phyloP scores from a whole-genome alignment of 2,329 filamentous ascomycete genomes.

The Ophiostoma montium region DNA sequence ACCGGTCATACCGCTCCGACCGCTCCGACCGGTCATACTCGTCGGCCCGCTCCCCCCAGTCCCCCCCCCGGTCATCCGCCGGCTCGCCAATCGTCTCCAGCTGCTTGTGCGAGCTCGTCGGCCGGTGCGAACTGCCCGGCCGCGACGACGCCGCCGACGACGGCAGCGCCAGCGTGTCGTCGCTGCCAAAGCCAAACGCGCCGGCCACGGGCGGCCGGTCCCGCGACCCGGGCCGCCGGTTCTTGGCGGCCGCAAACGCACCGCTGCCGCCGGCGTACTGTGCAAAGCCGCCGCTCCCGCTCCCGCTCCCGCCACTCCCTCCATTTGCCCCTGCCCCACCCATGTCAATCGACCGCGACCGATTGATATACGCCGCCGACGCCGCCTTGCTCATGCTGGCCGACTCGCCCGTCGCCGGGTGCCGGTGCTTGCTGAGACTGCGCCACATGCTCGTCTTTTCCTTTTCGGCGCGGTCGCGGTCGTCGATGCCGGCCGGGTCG shows the following conservation, averaged over 20 bases:
- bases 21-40: too few species aligned
- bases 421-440: conserved; percentile 67
- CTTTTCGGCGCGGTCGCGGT: conserved; percentile 28
- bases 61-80: conserved; percentile 16
- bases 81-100: conserved; percentile 48
- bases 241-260: conserved; percentile 23
- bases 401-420: conserved; percentile 43
- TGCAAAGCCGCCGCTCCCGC: not conserved
- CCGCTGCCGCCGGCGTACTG: conserved; percentile 13
- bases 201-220: conserved; percentile 48
- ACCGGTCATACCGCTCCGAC: too few species aligned
- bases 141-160: conserved; percentile 7
- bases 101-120: conserved; percentile 39
- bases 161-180: conserved; percentile 6
- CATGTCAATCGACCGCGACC: conserved; percentile 67
- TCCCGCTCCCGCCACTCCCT: too few species aligned
- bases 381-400: conserved; percentile 50
- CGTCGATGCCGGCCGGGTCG: not conserved
- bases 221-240: conserved; percentile 38
- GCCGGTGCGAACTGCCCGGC: conserved; percentile 26
- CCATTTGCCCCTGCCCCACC: too few species aligned
- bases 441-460: conserved; percentile 57
- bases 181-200: conserved; percentile 28
- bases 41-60: too few species aligned
- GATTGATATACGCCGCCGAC: conserved; percentile 30